A percentile compares a stretch with the other conserved stretches of the same genome.
Evolutionary conservation across 257 asterid genomes (phyloP).

Genomic region (Buddleja alternifolia): DNA sequence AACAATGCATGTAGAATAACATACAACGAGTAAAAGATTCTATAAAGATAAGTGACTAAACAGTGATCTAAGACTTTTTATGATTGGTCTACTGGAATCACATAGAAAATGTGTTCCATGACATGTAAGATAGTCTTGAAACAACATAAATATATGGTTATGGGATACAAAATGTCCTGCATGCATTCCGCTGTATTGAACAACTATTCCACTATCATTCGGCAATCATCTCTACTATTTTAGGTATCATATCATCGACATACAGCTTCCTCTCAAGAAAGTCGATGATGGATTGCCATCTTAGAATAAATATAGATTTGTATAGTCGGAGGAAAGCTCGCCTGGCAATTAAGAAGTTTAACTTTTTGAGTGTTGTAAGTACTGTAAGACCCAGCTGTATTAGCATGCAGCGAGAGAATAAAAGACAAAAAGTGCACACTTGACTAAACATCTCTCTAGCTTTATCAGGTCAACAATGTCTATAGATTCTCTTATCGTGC

Average conservation of each 20-base stretch:
- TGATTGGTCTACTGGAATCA: too few species aligned
- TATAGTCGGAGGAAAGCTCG: neutral
- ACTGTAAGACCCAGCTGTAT: neutral
- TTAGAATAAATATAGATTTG: neutral
- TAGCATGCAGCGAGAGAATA: neutral
- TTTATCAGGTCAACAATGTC: neutral
- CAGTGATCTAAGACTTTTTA: too few species aligned
- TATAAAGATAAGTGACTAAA: too few species aligned
- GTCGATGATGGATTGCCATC: neutral
- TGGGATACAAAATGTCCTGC: too few species aligned
- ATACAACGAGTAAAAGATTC: too few species aligned
- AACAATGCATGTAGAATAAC: too few species aligned
- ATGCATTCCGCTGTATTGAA: neutral
- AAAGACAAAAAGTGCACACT: neutral
- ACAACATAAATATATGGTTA: too few species aligned
- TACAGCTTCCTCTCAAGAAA: neutral
- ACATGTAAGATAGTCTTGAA: too few species aligned
- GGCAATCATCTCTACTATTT: neutral
- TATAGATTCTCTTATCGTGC: neutral
- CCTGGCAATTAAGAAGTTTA: neutral
- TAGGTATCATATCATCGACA: neutral
- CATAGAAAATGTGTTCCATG: too few species aligned
- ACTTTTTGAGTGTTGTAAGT: neutral
- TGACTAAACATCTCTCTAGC: neutral
- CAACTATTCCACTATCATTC: too few species aligned